Evolutionary conservation across 2,329 filamentous ascomycete species (phyloP), one percentile per base, ranked within the genome.

Genomic region (Aspergillus sp.): DNA sequence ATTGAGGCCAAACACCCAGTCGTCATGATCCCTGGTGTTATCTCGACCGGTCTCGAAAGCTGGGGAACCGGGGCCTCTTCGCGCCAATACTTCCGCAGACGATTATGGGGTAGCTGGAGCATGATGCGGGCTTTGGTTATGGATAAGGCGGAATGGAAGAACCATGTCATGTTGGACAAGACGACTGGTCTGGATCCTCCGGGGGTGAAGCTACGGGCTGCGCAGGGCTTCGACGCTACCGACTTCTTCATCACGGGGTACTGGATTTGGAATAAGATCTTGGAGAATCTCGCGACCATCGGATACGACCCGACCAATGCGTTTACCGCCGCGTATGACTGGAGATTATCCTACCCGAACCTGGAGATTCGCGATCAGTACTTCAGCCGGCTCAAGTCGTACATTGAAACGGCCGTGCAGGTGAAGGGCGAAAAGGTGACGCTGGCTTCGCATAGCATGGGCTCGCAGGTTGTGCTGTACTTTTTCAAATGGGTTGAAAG

Each of bases 201-300:
- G 0, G 83, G 84, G 9, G 82, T 97, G 57, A 97, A 97, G 71
- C 71, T 98, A 13, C 82, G 93, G 32, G 89, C 93, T 7, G 90
- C 93, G 0, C 93, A 97, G 64, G 93, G 93, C 2, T 98, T 98
- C 57, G 93, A 98, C 67, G 93, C 93, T 2, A 90, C 93, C 8
- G 93, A 98, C 68, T 98, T 98, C 60, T 74, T 74, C 53, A 83
- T 84, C 52, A 83, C 81, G 2, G 82, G 82, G 5, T 98, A 98
- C 69, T 98, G 93, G 93, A 97, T 98, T 48, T 96, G 90, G 90
- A 96, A 88, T 70, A 97, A 97, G 70, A 96, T 98, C 48, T 76
- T 98, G 39, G 93, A 98, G 69, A 98, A 98, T 60, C 74, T 98
- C 40, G 93, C 93, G 0, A 93, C 90, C 0, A 86, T 98, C 46